Percentiles rank a stretch among this genome's conserved stretches.
Evolutionary conservation across 169 alveolate genomes (phyloP).

Genomic region (Plasmodium coatneyi): DNA sequence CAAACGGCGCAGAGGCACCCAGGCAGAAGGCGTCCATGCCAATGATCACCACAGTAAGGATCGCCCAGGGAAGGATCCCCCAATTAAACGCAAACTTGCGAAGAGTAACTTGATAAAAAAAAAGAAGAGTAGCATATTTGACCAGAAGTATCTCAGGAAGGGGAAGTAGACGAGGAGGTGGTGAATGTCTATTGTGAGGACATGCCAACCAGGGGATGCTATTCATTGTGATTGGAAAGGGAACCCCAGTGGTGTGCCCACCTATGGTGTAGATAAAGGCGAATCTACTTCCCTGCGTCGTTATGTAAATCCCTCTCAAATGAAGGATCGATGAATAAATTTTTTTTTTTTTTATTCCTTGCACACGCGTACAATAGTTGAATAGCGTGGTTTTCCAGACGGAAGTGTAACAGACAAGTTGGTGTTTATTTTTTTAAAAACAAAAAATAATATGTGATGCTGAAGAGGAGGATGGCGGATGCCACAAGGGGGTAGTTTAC

Average conservation of each 20-base stretch:
- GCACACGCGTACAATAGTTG: neutral
- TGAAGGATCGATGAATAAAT: neutral
- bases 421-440: constrained; percentile 12
- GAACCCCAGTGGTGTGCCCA: neutral
- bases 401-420: neutral
- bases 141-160: constrained; percentile 32
- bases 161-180: neutral
- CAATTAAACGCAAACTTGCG: neutral
- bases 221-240: neutral
- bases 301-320: neutral
- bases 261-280: neutral
- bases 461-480: constrained; percentile 4
- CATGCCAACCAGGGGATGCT: neutral
- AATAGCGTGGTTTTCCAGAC: neutral
- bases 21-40: neutral
- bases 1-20: constrained; percentile 3
- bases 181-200: neutral
- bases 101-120: constrained; percentile 34
- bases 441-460: constrained; percentile 46
- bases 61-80: neutral
- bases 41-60: neutral
- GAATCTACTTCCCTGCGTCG: neutral
- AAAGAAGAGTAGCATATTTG: constrained; percentile 61
- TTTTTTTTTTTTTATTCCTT: too few relatives aligned
- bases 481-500: constrained; percentile 27